Evolutionary conservation across 805 yeast genomes (phyloP), one percentile per base, ranked within the genome.

Genomic region (Saccharomyces cerevisiae): DNA sequence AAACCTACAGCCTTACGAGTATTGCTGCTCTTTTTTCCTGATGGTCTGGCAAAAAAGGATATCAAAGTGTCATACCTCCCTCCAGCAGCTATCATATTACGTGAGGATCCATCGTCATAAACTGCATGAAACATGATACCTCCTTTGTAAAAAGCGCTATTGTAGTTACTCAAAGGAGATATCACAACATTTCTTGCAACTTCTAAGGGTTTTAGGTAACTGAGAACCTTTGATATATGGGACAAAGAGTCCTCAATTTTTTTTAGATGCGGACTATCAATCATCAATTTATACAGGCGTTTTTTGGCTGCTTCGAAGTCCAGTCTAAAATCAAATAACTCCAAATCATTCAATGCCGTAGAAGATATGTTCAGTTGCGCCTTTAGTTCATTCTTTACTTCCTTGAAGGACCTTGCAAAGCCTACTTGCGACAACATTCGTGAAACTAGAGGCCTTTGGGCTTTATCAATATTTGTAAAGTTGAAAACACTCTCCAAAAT

Each of bases 41-140:
- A 71, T 1, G 82, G 78, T 59, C 87, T 82, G 0, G 92, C 80
- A 56, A 89, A 77, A 17, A 83, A 76, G 2, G 81, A 74, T 13
- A 90, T 80, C 59, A 94, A 75, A 22, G 76, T 74, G 63, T 92
- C 98, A 65, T 90, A 94, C 53, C 99, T 75, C 2, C 99, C 99
- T 48, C 99, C 99, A 0, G 94, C 92, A 14, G 94, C 94, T 46
- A 94, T 73, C 31, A 85, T 58, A 46, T 66, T 73, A 74, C 73
- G 62, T 66, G 67, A 57, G 64, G 76, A 57, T 62, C 77, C 61
- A 76, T 82, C 84, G 53, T 88, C 86, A 58, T 82, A 79, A 1
- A 89, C 79, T 0, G 87, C 89, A 61, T 89, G 96, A 66, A 92
- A 94, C 96, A 94, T 89, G 1, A 91, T 72, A 0, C 96, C 96